These are phyloP conservation scores for Aspergillus affinis DNA, from an alignment of 495 filamentous ascomycete species.

Conservation along the genomic window DNA sequence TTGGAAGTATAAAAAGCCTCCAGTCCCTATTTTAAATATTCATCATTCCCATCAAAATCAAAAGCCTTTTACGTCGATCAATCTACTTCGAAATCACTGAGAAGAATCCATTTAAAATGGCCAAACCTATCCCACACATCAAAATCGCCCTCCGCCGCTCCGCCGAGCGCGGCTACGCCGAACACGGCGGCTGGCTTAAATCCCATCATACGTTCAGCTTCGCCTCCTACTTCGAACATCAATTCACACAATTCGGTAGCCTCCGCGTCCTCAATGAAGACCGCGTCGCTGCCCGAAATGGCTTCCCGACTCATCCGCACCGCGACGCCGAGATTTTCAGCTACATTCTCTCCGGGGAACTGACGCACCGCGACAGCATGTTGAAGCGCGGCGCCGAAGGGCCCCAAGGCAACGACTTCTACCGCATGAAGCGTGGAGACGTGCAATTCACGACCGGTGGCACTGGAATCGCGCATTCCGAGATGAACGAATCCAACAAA, in stretches of 20 bases:
- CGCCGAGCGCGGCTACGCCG: conserved; percentile 63
- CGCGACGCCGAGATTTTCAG: conserved; percentile 81
- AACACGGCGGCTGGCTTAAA: conserved; percentile 83
- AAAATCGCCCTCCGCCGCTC: conserved; percentile 63
- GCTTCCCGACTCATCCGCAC: conserved; percentile 80
- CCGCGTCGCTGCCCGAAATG: conserved; percentile 62
- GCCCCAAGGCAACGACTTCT: conserved; percentile 55
- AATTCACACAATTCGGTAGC: conserved; percentile 62
- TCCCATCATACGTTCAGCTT: conserved; percentile 82
- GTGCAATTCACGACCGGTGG: conserved; percentile 83
- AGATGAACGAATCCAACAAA: conserved; percentile 66
- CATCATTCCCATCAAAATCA: no score
- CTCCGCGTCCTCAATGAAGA: conserved; percentile 84
- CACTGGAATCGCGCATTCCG: conserved; percentile 70
- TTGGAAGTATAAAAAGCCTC: no score
- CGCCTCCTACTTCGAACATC: conserved; percentile 68
- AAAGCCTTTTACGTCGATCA: no score
- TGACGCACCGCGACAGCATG: conserved; percentile 80
- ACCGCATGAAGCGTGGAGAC: conserved; percentile 71
- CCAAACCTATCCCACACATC: conserved; percentile 58
- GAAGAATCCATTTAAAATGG: conserved; percentile 30
- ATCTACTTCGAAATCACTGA: no score
- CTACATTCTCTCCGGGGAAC: conserved; percentile 75
- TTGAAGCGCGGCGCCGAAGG: conserved; percentile 58
- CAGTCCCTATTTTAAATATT: no score